Evolutionary conservation across 1,284 basidiomycete species (phyloP), one percentile per base, ranked within the genome.

Genomic region (Moesziomyces globuligerus): DNA sequence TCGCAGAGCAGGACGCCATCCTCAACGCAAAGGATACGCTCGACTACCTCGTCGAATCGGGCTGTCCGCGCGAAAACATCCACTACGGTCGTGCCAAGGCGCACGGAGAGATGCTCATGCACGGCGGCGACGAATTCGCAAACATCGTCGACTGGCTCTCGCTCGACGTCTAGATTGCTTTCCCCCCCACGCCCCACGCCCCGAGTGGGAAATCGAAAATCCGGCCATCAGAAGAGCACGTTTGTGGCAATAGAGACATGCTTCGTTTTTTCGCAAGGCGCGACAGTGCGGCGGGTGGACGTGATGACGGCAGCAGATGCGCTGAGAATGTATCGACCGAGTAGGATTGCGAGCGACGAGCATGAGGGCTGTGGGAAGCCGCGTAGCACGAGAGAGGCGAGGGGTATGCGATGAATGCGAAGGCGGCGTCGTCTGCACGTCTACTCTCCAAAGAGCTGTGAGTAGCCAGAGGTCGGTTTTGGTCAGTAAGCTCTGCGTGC

Each of bases 381-480:
- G n/a, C n/a, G n/a, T n/a, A n/a, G n/a, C n/a, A n/a, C n/a, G n/a
- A n/a, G n/a, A n/a, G n/a, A n/a, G n/a, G n/a, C n/a, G n/a, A n/a
- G n/a, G n/a, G n/a, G n/a, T n/a, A n/a, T n/a, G n/a, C n/a, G n/a
- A n/a, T n/a, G n/a, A n/a, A n/a, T n/a, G n/a, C n/a, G n/a, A n/a
- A n/a, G n/a, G n/a, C n/a, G n/a, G n/a, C n/a, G n/a, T n/a, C n/a
- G n/a, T n/a, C n/a, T n/a, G n/a, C n/a, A n/a, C n/a, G n/a, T n/a
- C n/a, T n/a, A n/a, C 45, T 77, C 75, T 53, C 72, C 73, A 38
- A 77, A 77, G 36, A 77, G 71, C 75, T 76, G 53, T n/a, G 8
- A 20, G 29, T 3, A 15, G 38, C 42, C 25, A 38, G 3, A 24
- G 17, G 10, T 21, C 20, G n/a, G 23, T 11, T 3, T 17, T 17